These are phyloP conservation scores for Physcia stellaris DNA, from an alignment of 495 filamentous ascomycete species.

Conservation along the genomic window DNA sequence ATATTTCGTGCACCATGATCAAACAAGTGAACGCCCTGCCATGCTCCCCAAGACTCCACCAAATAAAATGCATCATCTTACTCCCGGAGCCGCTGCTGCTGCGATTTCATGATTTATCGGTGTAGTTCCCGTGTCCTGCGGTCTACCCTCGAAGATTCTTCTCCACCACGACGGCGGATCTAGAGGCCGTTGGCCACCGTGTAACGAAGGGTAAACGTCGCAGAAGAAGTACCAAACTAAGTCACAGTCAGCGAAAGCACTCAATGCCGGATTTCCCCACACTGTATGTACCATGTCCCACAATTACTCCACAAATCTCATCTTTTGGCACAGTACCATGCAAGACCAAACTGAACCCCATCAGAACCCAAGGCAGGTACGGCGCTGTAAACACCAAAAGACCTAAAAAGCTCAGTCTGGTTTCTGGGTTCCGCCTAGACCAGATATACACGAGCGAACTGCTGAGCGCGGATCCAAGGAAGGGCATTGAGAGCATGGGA, in stretches of 20 bases:
- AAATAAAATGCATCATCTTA: conserved; percentile 11
- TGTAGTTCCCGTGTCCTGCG: conserved; percentile 16
- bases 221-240: conserved; percentile 93
- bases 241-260: conserved; percentile 6
- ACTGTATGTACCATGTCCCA: conserved; percentile 55
- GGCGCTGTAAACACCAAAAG: conserved; percentile 84
- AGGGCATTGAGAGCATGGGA: conserved; percentile 72
- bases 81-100: conserved; percentile 15
- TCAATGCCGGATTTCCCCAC: neutral
- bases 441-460: conserved; percentile 96
- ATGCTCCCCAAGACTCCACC: no score
- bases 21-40: no score
- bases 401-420: conserved; percentile 79
- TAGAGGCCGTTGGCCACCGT: conserved; percentile 71
- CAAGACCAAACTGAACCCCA: conserved; percentile 74
- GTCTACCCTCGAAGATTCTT: conserved; percentile 55
- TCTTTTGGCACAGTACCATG: conserved; percentile 86
- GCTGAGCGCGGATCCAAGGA: conserved; percentile 79
- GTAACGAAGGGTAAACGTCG: conserved; percentile 86
- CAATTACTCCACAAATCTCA: conserved; percentile 83
- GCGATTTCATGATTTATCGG: conserved; percentile 18
- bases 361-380: conserved; percentile 91
- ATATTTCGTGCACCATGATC: no score
- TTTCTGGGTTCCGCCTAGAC: conserved; percentile 88
- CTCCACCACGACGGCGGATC: conserved; percentile 91